Conservation (phyloP, 805 yeast genomes). For the Blastobotrys attinorum region DNA sequence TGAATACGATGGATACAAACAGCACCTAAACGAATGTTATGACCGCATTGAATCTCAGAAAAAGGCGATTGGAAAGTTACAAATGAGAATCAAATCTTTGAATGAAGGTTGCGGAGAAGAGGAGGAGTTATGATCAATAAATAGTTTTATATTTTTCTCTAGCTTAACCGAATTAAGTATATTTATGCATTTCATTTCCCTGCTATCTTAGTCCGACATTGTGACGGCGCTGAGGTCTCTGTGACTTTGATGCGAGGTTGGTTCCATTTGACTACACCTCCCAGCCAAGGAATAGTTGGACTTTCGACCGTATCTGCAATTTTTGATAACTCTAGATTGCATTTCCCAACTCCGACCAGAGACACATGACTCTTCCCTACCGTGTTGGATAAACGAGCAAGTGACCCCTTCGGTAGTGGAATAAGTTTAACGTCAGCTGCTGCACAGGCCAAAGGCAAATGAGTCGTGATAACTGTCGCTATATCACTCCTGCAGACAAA, state of each 20-base stretch:
- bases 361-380: neutral
- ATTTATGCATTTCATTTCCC: no score
- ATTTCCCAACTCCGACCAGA: slow-evolving; percentile 3
- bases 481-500: slow-evolving; percentile 18
- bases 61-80: neutral
- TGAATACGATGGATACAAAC: slow-evolving; percentile 4
- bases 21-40: slow-evolving; percentile 4
- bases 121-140: no score
- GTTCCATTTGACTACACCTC: neutral
- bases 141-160: no score
- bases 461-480: slow-evolving; percentile 11
- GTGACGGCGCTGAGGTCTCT: no score
- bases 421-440: slow-evolving; percentile 11
- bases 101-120: no score
- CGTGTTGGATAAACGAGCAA: slow-evolving; percentile 7
- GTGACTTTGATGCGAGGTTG: neutral
- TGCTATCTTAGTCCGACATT: no score
- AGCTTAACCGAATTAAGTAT: no score
- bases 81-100: neutral
- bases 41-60: slow-evolving; percentile 2
- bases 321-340: neutral
- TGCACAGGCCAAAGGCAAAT: slow-evolving; percentile 17
- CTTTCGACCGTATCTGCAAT: slow-evolving; percentile 2
- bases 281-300: slow-evolving; percentile 10
- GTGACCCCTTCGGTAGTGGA: slow-evolving; percentile 15